Conservation (phyloP, 306 rosid species). For the Cicer pinnatifidum region DNA sequence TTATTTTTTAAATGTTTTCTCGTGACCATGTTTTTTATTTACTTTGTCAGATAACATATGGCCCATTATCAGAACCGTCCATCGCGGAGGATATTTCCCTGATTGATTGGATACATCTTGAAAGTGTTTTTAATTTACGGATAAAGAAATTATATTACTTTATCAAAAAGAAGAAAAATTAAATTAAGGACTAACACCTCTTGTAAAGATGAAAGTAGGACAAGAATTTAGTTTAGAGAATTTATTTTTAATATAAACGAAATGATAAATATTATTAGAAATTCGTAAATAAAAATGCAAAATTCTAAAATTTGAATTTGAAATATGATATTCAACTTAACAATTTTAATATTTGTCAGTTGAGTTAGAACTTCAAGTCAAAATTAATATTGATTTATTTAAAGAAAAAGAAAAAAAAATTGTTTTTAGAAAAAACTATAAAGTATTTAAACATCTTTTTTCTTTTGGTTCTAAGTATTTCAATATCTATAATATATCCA, state of each 20-base stretch:
- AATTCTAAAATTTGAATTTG: too few relatives aligned
- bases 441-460: background rate
- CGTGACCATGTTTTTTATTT: constrained; percentile 46
- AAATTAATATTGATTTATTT: background rate
- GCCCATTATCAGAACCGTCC: constrained; percentile 57
- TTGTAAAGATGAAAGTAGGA: background rate
- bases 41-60: constrained; percentile 40
- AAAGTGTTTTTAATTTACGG: background rate
- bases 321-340: too few relatives aligned
- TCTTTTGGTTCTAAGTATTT: too few relatives aligned
- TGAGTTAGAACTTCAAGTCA: too few relatives aligned
- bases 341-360: too few relatives aligned
- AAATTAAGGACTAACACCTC: background rate
- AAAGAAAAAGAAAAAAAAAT: background rate
- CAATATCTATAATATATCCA: too few relatives aligned
- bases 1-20: constrained; percentile 27
- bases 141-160: constrained; percentile 9
- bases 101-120: constrained; percentile 7
- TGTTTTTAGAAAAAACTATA: background rate
- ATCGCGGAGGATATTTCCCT: constrained; percentile 49
- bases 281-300: too few relatives aligned
- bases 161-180: background rate
- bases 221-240: background rate
- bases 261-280: too few relatives aligned
- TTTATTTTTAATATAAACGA: too few relatives aligned